phyloP scores from a whole-genome alignment of 2,329 filamentous ascomycete genomes.

The Nothophoma quercina region DNA sequence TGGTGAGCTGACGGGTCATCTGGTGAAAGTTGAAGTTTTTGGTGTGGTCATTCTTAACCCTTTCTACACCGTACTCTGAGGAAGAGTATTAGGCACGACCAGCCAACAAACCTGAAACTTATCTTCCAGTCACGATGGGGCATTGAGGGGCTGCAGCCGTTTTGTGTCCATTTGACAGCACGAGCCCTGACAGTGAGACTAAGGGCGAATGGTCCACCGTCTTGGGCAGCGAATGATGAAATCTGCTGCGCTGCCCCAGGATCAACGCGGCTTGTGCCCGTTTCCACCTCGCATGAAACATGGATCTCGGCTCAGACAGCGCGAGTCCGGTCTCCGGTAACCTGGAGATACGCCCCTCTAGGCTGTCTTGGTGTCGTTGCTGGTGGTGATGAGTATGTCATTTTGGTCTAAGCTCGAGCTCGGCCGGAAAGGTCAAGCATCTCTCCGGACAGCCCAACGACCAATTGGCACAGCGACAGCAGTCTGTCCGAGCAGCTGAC shows the following conservation, averaged over 20 bases:
- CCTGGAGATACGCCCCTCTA: slow-evolving; percentile 9
- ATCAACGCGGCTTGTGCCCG: slow-evolving; percentile 14
- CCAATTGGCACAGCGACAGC: slow-evolving; percentile 23
- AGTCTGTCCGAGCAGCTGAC: slow-evolving; percentile 18
- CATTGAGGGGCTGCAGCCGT: slow-evolving; percentile 1
- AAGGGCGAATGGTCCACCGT: neutral
- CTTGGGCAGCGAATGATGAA: slow-evolving; percentile 15
- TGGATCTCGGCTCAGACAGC: slow-evolving; percentile 3
- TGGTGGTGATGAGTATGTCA: slow-evolving; percentile 8
- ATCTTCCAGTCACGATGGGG: slow-evolving; percentile 5
- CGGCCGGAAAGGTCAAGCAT: neutral
- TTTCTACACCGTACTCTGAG: slow-evolving; percentile 10
- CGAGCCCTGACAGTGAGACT: slow-evolving; percentile 7
- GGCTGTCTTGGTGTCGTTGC: neutral
- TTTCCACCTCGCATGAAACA: slow-evolving; percentile 12
- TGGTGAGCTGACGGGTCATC: slow-evolving; percentile 3
- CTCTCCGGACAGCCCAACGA: slow-evolving; percentile 4
- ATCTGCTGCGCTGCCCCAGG: slow-evolving; percentile 7
- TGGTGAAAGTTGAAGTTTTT: slow-evolving; percentile 1
- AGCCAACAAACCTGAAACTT: slow-evolving; percentile 10
- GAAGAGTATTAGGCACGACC: neutral
- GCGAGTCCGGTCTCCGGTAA: slow-evolving; percentile 4
- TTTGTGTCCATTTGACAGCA: slow-evolving; percentile 9
- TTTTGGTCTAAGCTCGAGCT: slow-evolving; percentile 7
- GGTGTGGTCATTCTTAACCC: neutral